Conservation (phyloP, 164 flowering plant species). For the Dillenia turbinata region DNA sequence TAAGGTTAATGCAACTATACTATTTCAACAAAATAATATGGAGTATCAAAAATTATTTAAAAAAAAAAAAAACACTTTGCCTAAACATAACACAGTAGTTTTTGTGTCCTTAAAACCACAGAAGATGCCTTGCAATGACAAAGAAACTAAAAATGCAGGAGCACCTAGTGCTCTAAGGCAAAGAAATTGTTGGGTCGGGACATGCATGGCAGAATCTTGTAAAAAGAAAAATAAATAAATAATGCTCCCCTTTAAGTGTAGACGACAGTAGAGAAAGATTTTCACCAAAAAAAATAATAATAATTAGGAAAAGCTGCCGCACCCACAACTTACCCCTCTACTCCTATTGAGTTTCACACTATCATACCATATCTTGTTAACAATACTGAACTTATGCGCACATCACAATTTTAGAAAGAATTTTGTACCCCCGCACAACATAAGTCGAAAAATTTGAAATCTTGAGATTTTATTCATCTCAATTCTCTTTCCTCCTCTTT, state of each 20-base stretch:
- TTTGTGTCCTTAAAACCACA: constrained; percentile 94
- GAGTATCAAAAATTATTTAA: not conserved
- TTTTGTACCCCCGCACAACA: no score
- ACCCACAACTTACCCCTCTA: not conserved
- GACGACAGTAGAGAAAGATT: constrained; percentile 8
- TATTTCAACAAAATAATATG: not conserved
- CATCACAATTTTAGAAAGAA: no score
- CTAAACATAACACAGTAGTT: constrained; percentile 81
- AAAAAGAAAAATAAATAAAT: constrained; percentile 17
- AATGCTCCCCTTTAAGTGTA: constrained; percentile 13
- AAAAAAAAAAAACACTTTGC: constrained; percentile 52
- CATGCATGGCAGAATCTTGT: constrained; percentile 79
- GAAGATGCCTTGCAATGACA: constrained; percentile 87
- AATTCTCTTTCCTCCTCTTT: no score
- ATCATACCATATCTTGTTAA: no score
- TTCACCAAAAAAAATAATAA: not conserved
- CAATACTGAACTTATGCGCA: no score
- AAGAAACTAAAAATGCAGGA: constrained; percentile 84
- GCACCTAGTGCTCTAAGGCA: constrained; percentile 85
- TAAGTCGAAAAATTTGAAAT: no score
- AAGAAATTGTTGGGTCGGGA: constrained; percentile 69
- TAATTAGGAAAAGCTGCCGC: not conserved
- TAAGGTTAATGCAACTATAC: not conserved
- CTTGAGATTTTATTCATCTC: no score
- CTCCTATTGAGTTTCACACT: no score